Percentiles rank a stretch among this genome's conserved stretches.
These are phyloP conservation scores for Hypoxylon sp. DNA, from an alignment of 2,329 filamentous ascomycete species.

Conservation along the genomic window DNA sequence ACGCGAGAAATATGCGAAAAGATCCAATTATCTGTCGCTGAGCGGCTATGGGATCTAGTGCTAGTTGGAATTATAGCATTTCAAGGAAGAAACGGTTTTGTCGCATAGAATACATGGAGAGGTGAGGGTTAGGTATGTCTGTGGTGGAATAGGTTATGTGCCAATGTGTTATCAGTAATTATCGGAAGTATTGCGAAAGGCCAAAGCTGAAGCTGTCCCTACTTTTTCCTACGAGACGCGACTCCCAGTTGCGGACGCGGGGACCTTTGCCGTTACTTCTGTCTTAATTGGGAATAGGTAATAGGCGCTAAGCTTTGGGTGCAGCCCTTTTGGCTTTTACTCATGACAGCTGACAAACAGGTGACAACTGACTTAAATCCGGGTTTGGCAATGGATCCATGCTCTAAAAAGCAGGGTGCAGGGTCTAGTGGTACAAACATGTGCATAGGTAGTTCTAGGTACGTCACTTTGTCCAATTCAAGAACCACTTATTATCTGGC, in stretches of 20 bases:
- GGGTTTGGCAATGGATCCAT: no score
- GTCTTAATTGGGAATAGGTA: constrained; percentile 11
- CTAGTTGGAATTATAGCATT: constrained; percentile 20
- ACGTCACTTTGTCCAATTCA: no score
- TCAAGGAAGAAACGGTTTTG: constrained; percentile 16
- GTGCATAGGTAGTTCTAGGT: no score
- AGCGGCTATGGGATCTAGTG: constrained; percentile 24
- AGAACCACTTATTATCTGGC: not conserved
- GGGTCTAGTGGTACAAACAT: no score
- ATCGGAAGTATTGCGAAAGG: no score
- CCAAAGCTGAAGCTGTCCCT: no score
- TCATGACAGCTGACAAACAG: constrained; percentile 9
- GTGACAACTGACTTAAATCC: no score
- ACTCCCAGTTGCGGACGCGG: constrained; percentile 22
- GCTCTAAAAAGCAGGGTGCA: no score
- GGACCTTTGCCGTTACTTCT: constrained; percentile 7
- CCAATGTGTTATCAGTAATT: no score
- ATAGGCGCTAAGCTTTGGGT: not conserved
- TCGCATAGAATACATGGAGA: no score
- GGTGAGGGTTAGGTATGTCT: not conserved
- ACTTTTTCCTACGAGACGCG: constrained; percentile 21
- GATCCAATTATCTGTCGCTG: constrained; percentile 29
- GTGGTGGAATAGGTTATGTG: not conserved
- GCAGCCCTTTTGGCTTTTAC: not conserved
- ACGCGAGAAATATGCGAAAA: constrained; percentile 34